These are phyloP conservation scores for Buxus sempervirens DNA, from an alignment of 164 flowering plant species.

Conservation along the genomic window DNA sequence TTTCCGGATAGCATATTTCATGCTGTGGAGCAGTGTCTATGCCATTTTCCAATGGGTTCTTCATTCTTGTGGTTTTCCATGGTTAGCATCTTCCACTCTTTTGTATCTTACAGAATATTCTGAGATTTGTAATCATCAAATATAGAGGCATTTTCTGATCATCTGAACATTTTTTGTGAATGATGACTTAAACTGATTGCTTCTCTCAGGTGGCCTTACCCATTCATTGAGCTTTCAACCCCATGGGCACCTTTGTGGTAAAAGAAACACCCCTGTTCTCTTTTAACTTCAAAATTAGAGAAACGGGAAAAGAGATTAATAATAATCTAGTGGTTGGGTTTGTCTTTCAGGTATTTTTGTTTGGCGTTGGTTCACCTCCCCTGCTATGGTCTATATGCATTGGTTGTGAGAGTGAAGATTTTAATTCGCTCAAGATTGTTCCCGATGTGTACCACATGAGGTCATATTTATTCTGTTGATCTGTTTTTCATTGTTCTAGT, in stretches of 20 bases:
- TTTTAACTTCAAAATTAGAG: not conserved
- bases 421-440: conserved; percentile 41
- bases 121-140: too few relatives aligned
- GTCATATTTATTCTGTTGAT: conserved; percentile 13
- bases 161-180: not conserved
- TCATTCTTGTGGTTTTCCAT: conserved; percentile 60
- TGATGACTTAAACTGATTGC: not conserved
- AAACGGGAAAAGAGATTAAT: not conserved
- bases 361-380: conserved; percentile 60
- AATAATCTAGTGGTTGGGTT: not conserved
- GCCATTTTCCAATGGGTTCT: conserved; percentile 62
- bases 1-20: conserved; percentile 58
- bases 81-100: conserved; percentile 31
- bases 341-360: conserved; percentile 47
- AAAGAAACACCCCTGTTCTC: not conserved
- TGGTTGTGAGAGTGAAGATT: conserved; percentile 37
- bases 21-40: conserved; percentile 60
- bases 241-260: conserved; percentile 86
- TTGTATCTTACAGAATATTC: not conserved
- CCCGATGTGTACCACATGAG: conserved; percentile 38
- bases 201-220: conserved; percentile 86
- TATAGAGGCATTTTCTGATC: too few relatives aligned
- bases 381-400: conserved; percentile 41
- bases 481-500: not conserved
- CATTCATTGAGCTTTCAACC: conserved; percentile 66